phyloP scores from a whole-genome alignment of 306 rosid genomes.

The Quercus berberidifolia region DNA sequence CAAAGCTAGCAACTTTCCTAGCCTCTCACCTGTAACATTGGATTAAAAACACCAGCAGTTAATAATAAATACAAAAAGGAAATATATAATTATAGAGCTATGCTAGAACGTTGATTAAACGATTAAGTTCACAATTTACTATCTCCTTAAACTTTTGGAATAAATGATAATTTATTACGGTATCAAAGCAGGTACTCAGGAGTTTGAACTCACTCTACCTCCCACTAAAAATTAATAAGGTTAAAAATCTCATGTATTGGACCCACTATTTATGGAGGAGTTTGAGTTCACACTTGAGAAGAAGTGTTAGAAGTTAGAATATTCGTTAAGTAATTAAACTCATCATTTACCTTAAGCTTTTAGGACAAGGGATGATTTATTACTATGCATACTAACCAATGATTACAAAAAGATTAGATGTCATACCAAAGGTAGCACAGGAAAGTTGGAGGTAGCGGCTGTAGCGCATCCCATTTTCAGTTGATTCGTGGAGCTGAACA shows the following conservation, averaged over 20 bases:
- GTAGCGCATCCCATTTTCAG: conserved; percentile 42
- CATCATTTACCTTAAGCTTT: too few relatives aligned
- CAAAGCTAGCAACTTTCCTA: conserved; percentile 33
- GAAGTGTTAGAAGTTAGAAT: too few relatives aligned
- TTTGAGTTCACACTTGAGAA: too few relatives aligned
- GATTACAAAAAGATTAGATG: background rate
- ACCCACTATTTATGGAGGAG: too few relatives aligned
- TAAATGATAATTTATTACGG: too few relatives aligned
- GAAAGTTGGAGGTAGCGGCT: conserved; percentile 53
- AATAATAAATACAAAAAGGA: background rate
- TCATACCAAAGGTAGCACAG: conserved; percentile 46
- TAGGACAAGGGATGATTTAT: too few relatives aligned
- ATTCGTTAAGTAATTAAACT: background rate
- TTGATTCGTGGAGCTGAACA: conserved; percentile 48
- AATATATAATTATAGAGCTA: background rate
- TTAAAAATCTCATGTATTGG: too few relatives aligned
- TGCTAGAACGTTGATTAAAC: background rate
- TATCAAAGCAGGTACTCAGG: too few relatives aligned
- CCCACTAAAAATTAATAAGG: too few relatives aligned
- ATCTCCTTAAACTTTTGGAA: too few relatives aligned
- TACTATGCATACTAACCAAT: background rate
- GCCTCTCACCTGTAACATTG: conserved; percentile 38
- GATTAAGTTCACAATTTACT: too few relatives aligned
- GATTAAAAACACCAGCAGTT: background rate
- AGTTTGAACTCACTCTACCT: too few relatives aligned